Evolutionary conservation across 208 protist species (phyloP), one percentile per base, ranked within the genome.

Genomic region (Naegleria lovaniensis): DNA sequence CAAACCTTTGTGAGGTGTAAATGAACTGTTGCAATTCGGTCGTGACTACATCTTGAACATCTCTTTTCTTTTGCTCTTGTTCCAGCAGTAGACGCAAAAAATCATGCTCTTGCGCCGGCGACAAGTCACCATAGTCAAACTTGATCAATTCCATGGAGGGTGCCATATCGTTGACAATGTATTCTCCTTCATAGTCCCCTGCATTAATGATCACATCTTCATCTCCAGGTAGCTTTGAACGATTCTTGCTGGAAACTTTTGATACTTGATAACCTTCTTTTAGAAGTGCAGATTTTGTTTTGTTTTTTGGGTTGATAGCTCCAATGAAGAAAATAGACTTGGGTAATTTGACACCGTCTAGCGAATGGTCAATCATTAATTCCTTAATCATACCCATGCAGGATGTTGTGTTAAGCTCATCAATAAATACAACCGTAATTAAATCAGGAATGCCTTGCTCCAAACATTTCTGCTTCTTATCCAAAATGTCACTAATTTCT

Each of bases 381-480:
- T 95, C 92, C 52, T 94, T 95, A n/a, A 95, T 86, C 6, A 95
- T 51, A 19, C 85, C 41, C 16, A 91, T 6, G 7, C 67, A 91
- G 9, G 55, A 85, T 5, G 36, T 51, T 33, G 93, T 92, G 79
- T 95, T 94, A 0, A 95, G 89, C 55, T 95, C 93, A 85, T 95
- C 93, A 39, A 95, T 90, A 33, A 95, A 95, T 16, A 94, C 48
- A 1, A 95, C 55, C 39, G 5, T 59, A 3, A 25, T 9, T 52
- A 88, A 5, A 93, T 90, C 75, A 91, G 89, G 9, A 51, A 25
- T 7, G 88, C 40, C 84, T 83, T 3, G 29, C 13, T 85, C 15
- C 85, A 83, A 5, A 19, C 11, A 59, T 43, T 13, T 39, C 36
- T 1, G 1, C 6, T 22, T 41, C 22, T 40, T 59, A 5, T 39